Conservation (phyloP, 2,329 filamentous ascomycete species). For the Sporothrix variecibatus region DNA sequence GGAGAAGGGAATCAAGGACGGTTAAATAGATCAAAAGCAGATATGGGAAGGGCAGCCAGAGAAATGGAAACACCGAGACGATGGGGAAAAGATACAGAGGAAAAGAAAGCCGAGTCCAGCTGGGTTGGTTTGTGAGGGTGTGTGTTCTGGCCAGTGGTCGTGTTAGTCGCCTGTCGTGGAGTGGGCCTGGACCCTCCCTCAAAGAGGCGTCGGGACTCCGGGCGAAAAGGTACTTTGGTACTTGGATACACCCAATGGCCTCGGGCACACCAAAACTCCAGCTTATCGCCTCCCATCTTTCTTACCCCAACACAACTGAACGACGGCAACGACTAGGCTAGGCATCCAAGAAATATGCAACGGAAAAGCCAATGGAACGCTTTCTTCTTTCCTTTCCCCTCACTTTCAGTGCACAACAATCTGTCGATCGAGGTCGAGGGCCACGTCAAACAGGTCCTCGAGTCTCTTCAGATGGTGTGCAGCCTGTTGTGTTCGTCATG, state of each 20-base stretch:
- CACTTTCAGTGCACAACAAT: neutral
- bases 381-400: neutral
- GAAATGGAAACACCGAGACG: neutral
- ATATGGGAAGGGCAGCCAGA: neutral
- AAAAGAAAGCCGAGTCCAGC: neutral
- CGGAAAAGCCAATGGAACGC: neutral
- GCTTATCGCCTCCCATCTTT: slow-evolving; percentile 17
- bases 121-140: neutral
- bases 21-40: slow-evolving; percentile 17
- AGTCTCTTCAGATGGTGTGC: neutral
- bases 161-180: neutral
- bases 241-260: no score
- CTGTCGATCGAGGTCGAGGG: neutral
- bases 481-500: neutral
- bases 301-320: neutral
- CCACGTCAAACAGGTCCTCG: slow-evolving; percentile 8
- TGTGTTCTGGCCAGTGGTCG: neutral
- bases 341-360: slow-evolving; percentile 15
- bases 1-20: neutral
- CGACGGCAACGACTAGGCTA: slow-evolving; percentile 13
- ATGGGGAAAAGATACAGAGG: no score
- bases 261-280: neutral
- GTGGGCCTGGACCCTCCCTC: neutral
- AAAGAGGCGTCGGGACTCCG: neutral
- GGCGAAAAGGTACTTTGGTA: slow-evolving; percentile 17